These are phyloP conservation scores for Ceratobasidium sp. DNA, from an alignment of 1,284 basidiomycete genomes.

Conservation along the genomic window DNA sequence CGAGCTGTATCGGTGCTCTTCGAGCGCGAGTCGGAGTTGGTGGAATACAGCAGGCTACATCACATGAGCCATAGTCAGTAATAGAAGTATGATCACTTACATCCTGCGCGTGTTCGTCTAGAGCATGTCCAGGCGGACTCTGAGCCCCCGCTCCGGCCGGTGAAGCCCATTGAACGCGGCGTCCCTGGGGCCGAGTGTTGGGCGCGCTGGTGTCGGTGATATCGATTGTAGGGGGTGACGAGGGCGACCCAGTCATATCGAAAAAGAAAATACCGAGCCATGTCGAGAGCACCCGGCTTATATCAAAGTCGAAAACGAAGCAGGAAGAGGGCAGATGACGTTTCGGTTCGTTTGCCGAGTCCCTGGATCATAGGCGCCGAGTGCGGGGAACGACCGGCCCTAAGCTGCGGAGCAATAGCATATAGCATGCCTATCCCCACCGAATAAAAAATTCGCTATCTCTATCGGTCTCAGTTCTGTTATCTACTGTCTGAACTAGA, in stretches of 20 bases:
- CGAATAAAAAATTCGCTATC: background rate
- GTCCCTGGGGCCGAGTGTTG: background rate
- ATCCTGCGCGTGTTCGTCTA: slow-evolving; percentile 59
- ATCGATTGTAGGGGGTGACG: slow-evolving; percentile 14
- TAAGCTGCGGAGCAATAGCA: background rate
- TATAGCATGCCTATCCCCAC: background rate
- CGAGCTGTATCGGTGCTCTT: slow-evolving; percentile 51
- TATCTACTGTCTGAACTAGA: background rate
- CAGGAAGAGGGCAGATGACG: background rate
- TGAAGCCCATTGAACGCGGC: slow-evolving; percentile 23
- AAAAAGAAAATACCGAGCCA: no score
- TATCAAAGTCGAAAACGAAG: background rate
- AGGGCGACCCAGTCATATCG: background rate
- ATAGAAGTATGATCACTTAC: slow-evolving; percentile 49
- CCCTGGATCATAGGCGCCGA: background rate
- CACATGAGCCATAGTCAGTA: background rate
- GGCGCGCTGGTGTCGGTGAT: background rate
- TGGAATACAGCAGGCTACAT: slow-evolving; percentile 60
- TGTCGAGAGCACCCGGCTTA: no score
- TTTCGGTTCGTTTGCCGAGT: background rate
- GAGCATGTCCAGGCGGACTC: slow-evolving; percentile 49
- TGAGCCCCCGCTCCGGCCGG: slow-evolving; percentile 2
- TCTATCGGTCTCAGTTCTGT: background rate
- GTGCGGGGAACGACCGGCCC: slow-evolving; percentile 9
- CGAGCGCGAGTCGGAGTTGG: slow-evolving; percentile 56